Evolutionary conservation across 345 rosid genomes (phyloP).

Genomic region (Kandelia obovata): DNA sequence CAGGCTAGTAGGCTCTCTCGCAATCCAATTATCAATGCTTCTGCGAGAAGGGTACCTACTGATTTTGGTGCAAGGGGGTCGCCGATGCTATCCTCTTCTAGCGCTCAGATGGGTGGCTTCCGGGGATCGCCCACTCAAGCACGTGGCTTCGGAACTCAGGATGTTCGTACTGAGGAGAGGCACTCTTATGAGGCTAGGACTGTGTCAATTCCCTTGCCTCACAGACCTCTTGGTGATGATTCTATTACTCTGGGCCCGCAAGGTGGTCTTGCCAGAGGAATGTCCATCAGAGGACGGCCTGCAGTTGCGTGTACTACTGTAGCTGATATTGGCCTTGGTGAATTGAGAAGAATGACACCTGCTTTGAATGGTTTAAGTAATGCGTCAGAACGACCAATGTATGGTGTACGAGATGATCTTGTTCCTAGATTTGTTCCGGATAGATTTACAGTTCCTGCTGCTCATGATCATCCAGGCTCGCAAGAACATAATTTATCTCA

Average conservation of each 20-base stretch:
- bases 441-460: conserved; percentile 43
- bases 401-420: conserved; percentile 47
- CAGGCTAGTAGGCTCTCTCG: conserved; percentile 71
- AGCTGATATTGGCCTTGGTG: conserved; percentile 48
- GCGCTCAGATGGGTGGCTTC: conserved; percentile 61
- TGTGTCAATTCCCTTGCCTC: conserved; percentile 67
- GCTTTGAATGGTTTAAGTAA: conserved; percentile 60
- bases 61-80: conserved; percentile 77
- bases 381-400: conserved; percentile 38
- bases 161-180: conserved; percentile 77
- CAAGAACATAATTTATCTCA: conserved; percentile 50
- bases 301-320: conserved; percentile 31
- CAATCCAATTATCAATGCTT: conserved; percentile 54
- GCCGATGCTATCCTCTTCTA: conserved; percentile 59
- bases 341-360: conserved; percentile 50
- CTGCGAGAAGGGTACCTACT: conserved; percentile 61
- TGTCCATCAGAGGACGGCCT: conserved; percentile 72
- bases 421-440: conserved; percentile 44
- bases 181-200: conserved; percentile 63
- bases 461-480: conserved; percentile 42
- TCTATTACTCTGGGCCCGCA: conserved; percentile 92
- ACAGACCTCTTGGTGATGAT: conserved; percentile 62
- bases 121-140: conserved; percentile 56
- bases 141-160: conserved; percentile 68
- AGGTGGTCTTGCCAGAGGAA: conserved; percentile 94